Base-by-base conservation (phyloP, 805 yeast species). In the Maudiozyma bulderi region DNA sequence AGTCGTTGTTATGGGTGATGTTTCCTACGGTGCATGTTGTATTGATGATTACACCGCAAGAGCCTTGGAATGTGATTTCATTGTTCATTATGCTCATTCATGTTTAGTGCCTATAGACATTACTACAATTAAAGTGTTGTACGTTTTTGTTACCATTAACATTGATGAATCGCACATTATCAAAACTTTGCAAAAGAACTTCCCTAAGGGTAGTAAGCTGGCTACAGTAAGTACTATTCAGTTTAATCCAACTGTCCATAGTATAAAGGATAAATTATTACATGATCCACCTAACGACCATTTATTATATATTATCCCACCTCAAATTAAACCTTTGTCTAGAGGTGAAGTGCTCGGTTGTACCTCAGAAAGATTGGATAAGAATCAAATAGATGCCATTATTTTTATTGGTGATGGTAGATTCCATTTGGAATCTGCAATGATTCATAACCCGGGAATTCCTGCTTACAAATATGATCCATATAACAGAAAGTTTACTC, bases 11-110 rank as follows among this genome's bases (percentile, higher is more conserved):
- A 93, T 93, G 99, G 99, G 99, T 2, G 99, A 93, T 65, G 99
- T 93, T 0, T 87, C 97, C 0, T 93, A 93, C 61, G 99, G 99
- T 41, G 99, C 99, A 0, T 93, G 99, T 64, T 93, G 99, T 68
- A 89, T 93, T 43, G 99, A 93, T 64, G 99, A 93, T 62, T 93
- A 75, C 62, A 90, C 99, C 0, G 99, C 99, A 1, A 73, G 90
- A 54, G 81, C 98, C 0, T 67, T 93, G 30, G 96, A 86, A 45
- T 93, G 99, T 68, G 99, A 93, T 62, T 84, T 90, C 59, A 81
- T 93, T 51, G 88, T 91, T 11, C 99, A 93, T 68, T 93, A 93
- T 67, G 99, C 99, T 1, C 99, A 93, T 65, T 88, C 96, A 7
- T 93, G 99, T 68, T 73, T 93, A 43, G 97, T 93, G 0, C 99